These are phyloP conservation scores for Alternaria sp. DNA, from an alignment of 2,329 filamentous ascomycete species.

Conservation along the genomic window DNA sequence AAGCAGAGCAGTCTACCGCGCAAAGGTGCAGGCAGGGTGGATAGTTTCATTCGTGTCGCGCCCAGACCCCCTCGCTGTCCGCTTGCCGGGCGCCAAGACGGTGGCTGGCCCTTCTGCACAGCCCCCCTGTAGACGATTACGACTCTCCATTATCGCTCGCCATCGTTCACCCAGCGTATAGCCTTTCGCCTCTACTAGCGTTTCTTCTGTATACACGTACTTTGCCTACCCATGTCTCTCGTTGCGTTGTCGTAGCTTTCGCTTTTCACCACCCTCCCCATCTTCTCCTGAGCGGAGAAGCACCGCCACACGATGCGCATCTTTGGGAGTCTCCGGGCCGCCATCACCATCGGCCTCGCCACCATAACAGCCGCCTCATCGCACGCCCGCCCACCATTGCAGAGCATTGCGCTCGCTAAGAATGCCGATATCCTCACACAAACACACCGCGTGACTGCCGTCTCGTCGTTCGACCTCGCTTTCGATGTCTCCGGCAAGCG, in stretches of 20 bases:
- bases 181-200: constrained; percentile 12
- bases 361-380: constrained; percentile 38
- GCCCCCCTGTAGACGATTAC: constrained; percentile 21
- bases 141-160: constrained; percentile 23
- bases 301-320: constrained; percentile 40
- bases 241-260: constrained; percentile 24
- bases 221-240: constrained; percentile 39
- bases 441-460: constrained; percentile 77
- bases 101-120: constrained; percentile 6
- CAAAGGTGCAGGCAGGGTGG: background rate
- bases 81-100: constrained; percentile 20
- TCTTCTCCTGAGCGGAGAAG: constrained; percentile 25
- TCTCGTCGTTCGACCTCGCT: constrained; percentile 82
- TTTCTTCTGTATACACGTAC: constrained; percentile 9
- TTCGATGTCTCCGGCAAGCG: constrained; percentile 73
- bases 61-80: constrained; percentile 22
- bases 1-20: background rate
- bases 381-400: constrained; percentile 71
- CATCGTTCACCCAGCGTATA: constrained; percentile 16
- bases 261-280: background rate
- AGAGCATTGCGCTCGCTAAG: constrained; percentile 74
- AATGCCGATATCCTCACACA: constrained; percentile 79
- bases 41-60: constrained; percentile 28
- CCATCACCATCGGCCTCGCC: constrained; percentile 30
- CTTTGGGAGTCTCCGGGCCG: constrained; percentile 26